Evolutionary conservation across 179 eudicot genomes (phyloP).

Genomic region (Silene vulgaris): DNA sequence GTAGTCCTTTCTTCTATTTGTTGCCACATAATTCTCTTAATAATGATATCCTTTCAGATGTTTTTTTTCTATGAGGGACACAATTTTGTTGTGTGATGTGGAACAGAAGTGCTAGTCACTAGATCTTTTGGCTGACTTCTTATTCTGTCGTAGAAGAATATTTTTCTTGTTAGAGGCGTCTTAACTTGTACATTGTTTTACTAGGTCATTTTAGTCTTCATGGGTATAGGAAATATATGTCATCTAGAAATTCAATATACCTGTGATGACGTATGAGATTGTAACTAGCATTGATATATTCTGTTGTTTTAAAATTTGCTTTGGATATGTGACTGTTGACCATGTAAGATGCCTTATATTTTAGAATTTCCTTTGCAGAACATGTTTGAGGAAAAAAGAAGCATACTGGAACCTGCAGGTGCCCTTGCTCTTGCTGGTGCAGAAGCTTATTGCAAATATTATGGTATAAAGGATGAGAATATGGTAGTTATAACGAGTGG

Average conservation of each 20-base stretch:
- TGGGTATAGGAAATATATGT: neutral
- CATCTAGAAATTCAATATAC: neutral
- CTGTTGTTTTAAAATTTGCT: neutral
- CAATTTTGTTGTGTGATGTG: neutral
- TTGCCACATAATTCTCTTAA: neutral
- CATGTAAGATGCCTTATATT: conserved; percentile 10
- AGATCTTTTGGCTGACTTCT: neutral
- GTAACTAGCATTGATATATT: neutral
- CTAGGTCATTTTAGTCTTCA: neutral
- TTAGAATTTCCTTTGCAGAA: conserved; percentile 41
- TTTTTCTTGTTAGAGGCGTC: neutral
- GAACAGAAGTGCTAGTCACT: neutral
- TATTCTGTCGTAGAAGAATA: neutral
- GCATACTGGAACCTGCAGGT: conserved; percentile 97
- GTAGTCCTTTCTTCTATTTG: neutral
- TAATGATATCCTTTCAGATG: neutral
- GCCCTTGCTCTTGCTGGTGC: conserved; percentile 99
- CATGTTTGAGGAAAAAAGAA: conserved; percentile 99
- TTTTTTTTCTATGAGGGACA: neutral
- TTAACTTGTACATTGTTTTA: neutral
- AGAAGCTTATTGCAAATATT: conserved; percentile 93
- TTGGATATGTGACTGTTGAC: neutral
- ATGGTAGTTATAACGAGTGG: conserved; percentile 87
- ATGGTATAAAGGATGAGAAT: conserved; percentile 78
- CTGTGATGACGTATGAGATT: neutral